Percentiles rank a stretch among this genome's conserved stretches.
These are phyloP conservation scores for Crepidotus variabilis DNA, from an alignment of 768 basidiomycete species.

Conservation along the genomic window DNA sequence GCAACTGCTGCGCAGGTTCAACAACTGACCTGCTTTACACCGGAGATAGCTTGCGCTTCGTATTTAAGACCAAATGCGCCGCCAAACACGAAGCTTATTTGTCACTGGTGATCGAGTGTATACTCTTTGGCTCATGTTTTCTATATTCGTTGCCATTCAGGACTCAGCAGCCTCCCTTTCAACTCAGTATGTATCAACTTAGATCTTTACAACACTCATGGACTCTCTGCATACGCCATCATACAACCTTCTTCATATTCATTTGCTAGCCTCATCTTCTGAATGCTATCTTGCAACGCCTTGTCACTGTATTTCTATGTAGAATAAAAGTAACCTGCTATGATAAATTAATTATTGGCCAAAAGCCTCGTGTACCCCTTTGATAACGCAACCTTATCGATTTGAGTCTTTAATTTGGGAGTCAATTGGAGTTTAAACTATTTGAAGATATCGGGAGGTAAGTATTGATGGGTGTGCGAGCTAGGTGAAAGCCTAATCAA, in stretches of 20 bases:
- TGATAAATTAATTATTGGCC: not conserved
- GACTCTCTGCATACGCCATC: not conserved
- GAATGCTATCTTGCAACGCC: conserved; percentile 3
- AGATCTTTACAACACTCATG: not conserved
- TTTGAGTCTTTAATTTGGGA: not conserved
- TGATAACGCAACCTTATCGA: not conserved
- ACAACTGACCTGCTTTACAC: conserved; percentile 21
- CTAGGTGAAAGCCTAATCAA: not conserved
- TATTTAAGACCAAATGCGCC: conserved; percentile 4
- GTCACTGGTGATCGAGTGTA: not conserved
- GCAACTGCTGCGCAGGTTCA: conserved; percentile 56
- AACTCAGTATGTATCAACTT: not conserved
- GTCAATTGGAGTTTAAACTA: not conserved
- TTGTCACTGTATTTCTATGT: conserved; percentile 18
- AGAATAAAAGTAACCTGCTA: conserved; percentile 5
- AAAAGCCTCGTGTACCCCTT: not conserved
- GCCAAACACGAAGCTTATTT: conserved; percentile 5
- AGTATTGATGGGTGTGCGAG: not conserved
- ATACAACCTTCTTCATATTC: conserved; percentile 11
- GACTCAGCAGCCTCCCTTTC: not conserved
- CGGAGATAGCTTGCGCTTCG: conserved; percentile 1
- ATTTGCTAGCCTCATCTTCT: conserved; percentile 4
- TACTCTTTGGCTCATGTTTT: not conserved
- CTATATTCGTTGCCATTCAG: not conserved
- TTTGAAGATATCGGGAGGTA: not conserved